Conservation (phyloP, 129 eudicot genomes). For the Pittosporum tobira region DNA sequence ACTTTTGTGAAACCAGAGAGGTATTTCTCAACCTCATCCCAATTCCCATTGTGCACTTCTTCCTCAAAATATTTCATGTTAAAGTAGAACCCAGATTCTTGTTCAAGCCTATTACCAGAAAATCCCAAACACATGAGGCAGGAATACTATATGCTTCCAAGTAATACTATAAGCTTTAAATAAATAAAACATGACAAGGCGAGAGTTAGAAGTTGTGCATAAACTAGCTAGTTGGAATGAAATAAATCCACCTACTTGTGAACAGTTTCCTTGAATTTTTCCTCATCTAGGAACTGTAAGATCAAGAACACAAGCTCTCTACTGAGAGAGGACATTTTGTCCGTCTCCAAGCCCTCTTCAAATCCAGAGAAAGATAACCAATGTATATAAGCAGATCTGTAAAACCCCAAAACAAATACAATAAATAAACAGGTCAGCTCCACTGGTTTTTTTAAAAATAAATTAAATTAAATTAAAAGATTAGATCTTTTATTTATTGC, state of each 20-base stretch:
- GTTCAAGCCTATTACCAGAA: conserved; percentile 29
- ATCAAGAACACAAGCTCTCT: conserved; percentile 82
- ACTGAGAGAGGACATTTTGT: conserved; percentile 86
- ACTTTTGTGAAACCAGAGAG: conserved; percentile 86
- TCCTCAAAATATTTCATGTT: conserved; percentile 94
- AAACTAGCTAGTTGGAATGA: too few relatives aligned
- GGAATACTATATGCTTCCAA: not conserved
- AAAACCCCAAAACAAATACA: conserved; percentile 22
- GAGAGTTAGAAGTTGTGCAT: too few relatives aligned
- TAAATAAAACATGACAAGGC: not conserved
- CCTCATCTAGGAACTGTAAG: conserved; percentile 86
- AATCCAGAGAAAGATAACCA: conserved; percentile 24
- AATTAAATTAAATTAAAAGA: conserved; percentile 10
- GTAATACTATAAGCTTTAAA: not conserved
- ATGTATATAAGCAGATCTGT: conserved; percentile 49
- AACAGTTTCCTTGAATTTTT: conserved; percentile 80
- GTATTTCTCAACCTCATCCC: conserved; percentile 85
- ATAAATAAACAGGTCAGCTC: conserved; percentile 35
- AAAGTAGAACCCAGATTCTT: conserved; percentile 88
- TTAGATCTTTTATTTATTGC: conserved; percentile 25
- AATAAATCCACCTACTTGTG: conserved; percentile 56
- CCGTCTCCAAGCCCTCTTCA: conserved; percentile 23
- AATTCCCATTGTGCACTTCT: conserved; percentile 73
- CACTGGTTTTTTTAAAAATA: conserved; percentile 27
- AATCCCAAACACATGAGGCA: not conserved